Base-by-base conservation (phyloP, 352 stramenopile genomes). In the Phytophthora melonis region DNA sequence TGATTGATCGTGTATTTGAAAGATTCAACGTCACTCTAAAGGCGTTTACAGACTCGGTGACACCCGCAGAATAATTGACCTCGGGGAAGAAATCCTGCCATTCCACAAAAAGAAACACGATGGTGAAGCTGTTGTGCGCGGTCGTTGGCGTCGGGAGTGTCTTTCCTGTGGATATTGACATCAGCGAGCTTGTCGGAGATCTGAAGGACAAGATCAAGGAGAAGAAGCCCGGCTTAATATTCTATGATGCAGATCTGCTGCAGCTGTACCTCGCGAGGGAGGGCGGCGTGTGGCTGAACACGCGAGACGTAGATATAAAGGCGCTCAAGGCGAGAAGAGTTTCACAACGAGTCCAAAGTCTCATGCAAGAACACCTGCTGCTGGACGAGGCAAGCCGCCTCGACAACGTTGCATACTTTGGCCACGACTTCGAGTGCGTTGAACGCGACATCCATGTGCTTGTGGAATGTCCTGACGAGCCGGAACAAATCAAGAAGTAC, bases 161-260 rank as follows among this genome's bases (percentile, higher is more conserved):
- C 50, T 75, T 25, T 25, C 23, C 23, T 25, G 23, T 25, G 23
- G 23, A 25, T 25, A 25, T 25, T 25, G 23, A 25, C 23, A 25
- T 25, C 23, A 25, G 23, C 23, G 23, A 25, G 23, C 1, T 2
- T 25, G 23, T 25, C 23, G 76, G 27, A 50, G 36, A 76, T 68
- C 65, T 83, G 61, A 83, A 80, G 56, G 27, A 78, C 14, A 72
- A 62, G 64, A 78, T 83, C 63, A 78, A 78, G 64, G 57, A 75
- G 56, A 58, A 68, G 71, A 55, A 70, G 45, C 19, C 16, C 7
- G 52, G 34, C 27, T 56, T 30, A 55, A 65, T 75, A 49, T 34
- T 49, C 43, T 71, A 69, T 55, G 11, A 56, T 67, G 70, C 67
- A 36, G 49, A 53, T 30, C 5, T 70, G 61, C 53, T 80, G 67